These are phyloP conservation scores for Samsoniella hepiali DNA, from an alignment of 2,329 filamentous ascomycete species.

Conservation along the genomic window DNA sequence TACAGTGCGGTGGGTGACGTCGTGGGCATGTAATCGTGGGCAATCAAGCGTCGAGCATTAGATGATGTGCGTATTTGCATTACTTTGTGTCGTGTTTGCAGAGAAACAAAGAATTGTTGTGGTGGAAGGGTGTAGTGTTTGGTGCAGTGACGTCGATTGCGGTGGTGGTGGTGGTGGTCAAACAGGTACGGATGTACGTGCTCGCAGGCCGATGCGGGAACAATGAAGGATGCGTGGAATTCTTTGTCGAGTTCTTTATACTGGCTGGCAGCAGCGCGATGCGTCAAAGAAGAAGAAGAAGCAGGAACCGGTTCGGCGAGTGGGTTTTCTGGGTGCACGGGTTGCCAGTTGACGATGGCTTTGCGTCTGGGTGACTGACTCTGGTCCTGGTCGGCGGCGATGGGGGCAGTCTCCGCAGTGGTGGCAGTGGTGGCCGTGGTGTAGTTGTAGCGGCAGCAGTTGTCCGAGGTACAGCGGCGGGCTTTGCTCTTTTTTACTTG, in stretches of 20 bases:
- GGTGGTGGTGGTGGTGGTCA: neutral
- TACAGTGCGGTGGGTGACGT: slow-evolving; percentile 25
- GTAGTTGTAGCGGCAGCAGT: neutral
- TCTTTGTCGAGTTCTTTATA: neutral
- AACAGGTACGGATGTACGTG: neutral
- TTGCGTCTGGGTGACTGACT: slow-evolving; percentile 14
- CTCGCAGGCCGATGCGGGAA: neutral
- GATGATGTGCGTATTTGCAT: neutral
- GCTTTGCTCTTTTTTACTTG: neutral
- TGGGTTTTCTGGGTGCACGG: neutral
- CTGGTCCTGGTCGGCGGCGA: slow-evolving; percentile 13
- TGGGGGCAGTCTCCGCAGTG: slow-evolving; percentile 4
- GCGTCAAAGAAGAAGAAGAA: neutral
- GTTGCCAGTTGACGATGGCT: neutral
- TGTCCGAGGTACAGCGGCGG: neutral
- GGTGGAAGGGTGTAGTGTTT: neutral
- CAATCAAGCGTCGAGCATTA: neutral
- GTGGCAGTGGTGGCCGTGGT: neutral
- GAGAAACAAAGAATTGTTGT: neutral
- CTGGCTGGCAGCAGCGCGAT: neutral
- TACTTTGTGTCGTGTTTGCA: slow-evolving; percentile 1
- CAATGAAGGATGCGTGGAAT: neutral
- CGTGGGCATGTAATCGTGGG: slow-evolving; percentile 7
- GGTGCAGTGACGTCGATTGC: neutral
- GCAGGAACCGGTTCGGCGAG: slow-evolving; percentile 9